A percentile compares a stretch with the other conserved stretches of the same genome.
Evolutionary conservation across 192 early-diverging fungal species (phyloP).

Genomic region (Rhizophagus clarus): DNA sequence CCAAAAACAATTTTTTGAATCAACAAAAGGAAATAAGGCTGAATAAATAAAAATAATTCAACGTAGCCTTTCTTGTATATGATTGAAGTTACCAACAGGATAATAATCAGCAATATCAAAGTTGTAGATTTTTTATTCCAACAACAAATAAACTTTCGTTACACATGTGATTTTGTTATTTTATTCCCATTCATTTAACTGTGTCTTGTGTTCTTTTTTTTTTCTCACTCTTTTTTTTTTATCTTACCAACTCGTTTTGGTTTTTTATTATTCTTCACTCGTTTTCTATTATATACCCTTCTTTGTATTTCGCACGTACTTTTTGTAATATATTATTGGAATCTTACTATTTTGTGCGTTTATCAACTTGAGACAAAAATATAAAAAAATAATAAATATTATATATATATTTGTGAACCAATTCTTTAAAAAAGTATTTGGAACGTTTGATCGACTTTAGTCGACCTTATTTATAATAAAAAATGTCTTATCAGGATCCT

Average conservation of each 20-base stretch:
- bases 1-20: not conserved
- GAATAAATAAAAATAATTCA: not conserved
- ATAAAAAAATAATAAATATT: no score
- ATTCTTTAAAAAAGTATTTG: no score
- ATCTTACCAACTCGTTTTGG: not conserved
- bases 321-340: no score
- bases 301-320: no score
- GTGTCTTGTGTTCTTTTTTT: not conserved
- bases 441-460: not conserved
- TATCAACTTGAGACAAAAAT: no score
- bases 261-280: not conserved
- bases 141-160: not conserved
- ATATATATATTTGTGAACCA: no score
- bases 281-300: not conserved
- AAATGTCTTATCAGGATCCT: not conserved
- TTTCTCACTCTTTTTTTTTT: not conserved
- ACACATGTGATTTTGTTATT: not conserved
- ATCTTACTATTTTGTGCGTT: no score
- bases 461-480: not conserved
- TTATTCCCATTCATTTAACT: not conserved
- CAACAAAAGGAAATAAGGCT: not conserved
- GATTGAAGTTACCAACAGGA: not conserved
- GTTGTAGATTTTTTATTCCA: not conserved
- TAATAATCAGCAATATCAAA: no score
- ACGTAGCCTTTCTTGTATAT: not conserved